Percentiles rank a stretch among this genome's conserved stretches.
phyloP scores from a whole-genome alignment of 139 green algal genomes.

The Chlamydomonas sp. region DNA sequence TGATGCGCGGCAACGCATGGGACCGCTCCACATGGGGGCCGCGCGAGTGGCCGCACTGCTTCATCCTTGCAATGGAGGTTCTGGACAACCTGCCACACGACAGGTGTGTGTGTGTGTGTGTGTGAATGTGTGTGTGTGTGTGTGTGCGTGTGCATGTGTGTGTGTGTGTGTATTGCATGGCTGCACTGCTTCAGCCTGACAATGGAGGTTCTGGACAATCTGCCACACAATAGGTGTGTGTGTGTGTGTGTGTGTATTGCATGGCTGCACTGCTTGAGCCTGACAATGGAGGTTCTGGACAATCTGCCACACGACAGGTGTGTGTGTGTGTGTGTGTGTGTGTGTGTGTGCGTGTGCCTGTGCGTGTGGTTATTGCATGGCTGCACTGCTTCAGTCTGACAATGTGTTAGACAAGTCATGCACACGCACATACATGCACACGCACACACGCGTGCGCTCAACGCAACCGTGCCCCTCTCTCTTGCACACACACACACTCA shows the following conservation, averaged over 20 bases:
- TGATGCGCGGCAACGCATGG: slow-evolving; percentile 31
- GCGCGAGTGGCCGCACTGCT: slow-evolving; percentile 30
- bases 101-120: slow-evolving; percentile 19
- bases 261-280: slow-evolving; percentile 44
- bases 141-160: no score
- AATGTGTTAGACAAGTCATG: no score
- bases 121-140: neutral
- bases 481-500: no score
- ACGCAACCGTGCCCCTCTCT: neutral
- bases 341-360: neutral
- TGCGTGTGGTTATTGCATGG: neutral
- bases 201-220: slow-evolving; percentile 91
- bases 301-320: slow-evolving; percentile 71
- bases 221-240: slow-evolving; percentile 67
- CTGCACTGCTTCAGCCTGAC: neutral
- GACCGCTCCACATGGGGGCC: slow-evolving; percentile 34
- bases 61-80: slow-evolving; percentile 72
- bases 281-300: slow-evolving; percentile 81
- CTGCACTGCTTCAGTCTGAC: neutral
- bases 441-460: neutral
- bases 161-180: neutral
- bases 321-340: neutral
- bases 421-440: no score
- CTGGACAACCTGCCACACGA: slow-evolving; percentile 82
- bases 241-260: slow-evolving; percentile 3